These are phyloP conservation scores for Cafeteria roenbergensis DNA, from an alignment of 108 stramenopile species.

Conservation along the genomic window DNA sequence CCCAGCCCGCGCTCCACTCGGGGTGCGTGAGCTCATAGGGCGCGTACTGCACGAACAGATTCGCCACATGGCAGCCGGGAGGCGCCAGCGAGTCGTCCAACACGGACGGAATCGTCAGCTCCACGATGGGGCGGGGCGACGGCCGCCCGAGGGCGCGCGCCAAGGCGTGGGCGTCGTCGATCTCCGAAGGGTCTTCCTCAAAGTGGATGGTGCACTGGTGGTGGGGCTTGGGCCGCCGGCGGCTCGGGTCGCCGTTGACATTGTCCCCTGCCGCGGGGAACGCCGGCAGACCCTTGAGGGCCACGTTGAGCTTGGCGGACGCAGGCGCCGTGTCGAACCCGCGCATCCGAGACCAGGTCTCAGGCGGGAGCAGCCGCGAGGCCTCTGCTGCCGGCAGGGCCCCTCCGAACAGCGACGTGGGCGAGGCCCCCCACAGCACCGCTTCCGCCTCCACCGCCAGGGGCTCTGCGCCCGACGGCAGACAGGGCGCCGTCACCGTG, in stretches of 20 bases:
- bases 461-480: not conserved
- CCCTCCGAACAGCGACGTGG: too few species aligned
- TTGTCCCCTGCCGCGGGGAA: slow-evolving; percentile 2
- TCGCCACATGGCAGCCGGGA: slow-evolving; percentile 26
- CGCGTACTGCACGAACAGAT: slow-evolving; percentile 33
- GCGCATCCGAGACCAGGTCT: too few species aligned
- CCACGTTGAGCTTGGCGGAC: slow-evolving; percentile 31
- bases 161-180: slow-evolving; percentile 16
- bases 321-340: slow-evolving; percentile 21
- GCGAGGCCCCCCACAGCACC: too few species aligned
- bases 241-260: not conserved
- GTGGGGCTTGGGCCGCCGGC: slow-evolving; percentile 3
- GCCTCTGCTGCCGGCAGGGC: too few species aligned
- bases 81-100: slow-evolving; percentile 26
- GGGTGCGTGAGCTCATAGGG: slow-evolving; percentile 19
- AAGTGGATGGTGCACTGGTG: slow-evolving; percentile 34
- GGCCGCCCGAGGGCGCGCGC: slow-evolving; percentile 3
- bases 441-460: too few species aligned
- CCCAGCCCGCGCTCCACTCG: slow-evolving; percentile 8
- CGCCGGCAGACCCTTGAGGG: slow-evolving; percentile 15
- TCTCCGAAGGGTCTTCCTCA: slow-evolving; percentile 10
- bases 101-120: slow-evolving; percentile 30
- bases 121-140: slow-evolving; percentile 26
- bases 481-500: slow-evolving; percentile 17
- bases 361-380: too few species aligned